Conservation (phyloP, 805 yeast genomes). For the Nakazawaea laoshanensis region DNA sequence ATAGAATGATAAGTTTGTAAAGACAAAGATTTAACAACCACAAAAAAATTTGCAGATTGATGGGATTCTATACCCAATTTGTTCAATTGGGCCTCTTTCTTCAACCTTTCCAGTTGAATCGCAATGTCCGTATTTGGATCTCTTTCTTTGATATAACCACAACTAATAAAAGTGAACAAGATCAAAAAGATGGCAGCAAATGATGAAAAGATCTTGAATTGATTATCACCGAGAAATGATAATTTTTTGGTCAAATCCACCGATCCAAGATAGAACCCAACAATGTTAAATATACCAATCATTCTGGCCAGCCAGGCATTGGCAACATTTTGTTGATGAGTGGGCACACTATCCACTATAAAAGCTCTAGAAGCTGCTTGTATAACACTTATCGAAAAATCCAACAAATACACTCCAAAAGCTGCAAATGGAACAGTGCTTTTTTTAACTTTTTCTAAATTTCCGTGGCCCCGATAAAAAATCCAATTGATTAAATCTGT, state of each 20-base stretch:
- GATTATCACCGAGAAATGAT: slow-evolving; percentile 36
- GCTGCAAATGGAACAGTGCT: slow-evolving; percentile 43
- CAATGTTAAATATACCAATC: slow-evolving; percentile 51
- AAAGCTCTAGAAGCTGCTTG: slow-evolving; percentile 56
- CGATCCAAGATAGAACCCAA: slow-evolving; percentile 48
- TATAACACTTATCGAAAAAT: slow-evolving; percentile 49
- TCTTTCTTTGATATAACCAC: slow-evolving; percentile 36
- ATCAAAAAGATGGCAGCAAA: slow-evolving; percentile 33
- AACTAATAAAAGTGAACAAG: slow-evolving; percentile 29
- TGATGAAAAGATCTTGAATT: slow-evolving; percentile 40
- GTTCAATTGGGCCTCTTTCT: slow-evolving; percentile 21
- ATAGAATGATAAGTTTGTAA: slow-evolving; percentile 28
- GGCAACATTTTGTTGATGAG: slow-evolving; percentile 46
- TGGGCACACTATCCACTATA: slow-evolving; percentile 52
- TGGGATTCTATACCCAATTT: slow-evolving; percentile 25
- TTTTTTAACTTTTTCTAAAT: slow-evolving; percentile 17
- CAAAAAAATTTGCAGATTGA: slow-evolving; percentile 11
- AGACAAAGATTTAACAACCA: slow-evolving; percentile 17
- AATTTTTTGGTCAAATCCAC: slow-evolving; percentile 29
- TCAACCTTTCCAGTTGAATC: slow-evolving; percentile 28
- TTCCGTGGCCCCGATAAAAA: slow-evolving; percentile 14
- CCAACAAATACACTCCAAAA: slow-evolving; percentile 41
- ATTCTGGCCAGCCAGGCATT: slow-evolving; percentile 63
- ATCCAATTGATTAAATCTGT: slow-evolving; percentile 28
- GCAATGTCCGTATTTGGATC: slow-evolving; percentile 35